Base-by-base conservation (phyloP, 1,284 basidiomycete species). In the Cystobasidiaceae sp. region DNA sequence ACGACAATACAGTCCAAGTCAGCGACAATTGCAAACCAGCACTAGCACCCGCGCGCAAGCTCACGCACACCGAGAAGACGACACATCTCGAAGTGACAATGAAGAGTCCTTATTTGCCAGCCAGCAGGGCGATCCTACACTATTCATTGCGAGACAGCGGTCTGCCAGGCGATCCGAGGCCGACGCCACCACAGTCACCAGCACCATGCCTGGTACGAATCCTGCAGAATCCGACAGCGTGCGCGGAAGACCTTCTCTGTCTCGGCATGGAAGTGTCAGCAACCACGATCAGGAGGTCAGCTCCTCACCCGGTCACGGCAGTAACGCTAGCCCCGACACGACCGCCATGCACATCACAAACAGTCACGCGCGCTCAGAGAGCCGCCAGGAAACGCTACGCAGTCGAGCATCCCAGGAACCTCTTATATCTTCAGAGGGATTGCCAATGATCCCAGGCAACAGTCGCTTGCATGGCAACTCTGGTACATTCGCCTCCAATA, bases 351-450 rank as follows among this genome's bases (percentile, higher is more conserved):
- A 28, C 7, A 25, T 43, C n/a, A 28, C 25, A 25, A 27, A 33
- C 32, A 33, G 37, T 15, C 50, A 37, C 39, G 50, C 61, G 21
- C 39, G 51, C 3, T 55, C 51, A 7, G 44, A 48, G 5, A 59
- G 56, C 44, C 39, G 37, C 25, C 61, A 64, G 33, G 61, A 19
- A 8, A 64, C 61, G 4, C 28, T 64, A 39, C 39, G 21, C 5
- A 64, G 61, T 33, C 55, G 56, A 37, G 43, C 61, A 17, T 55
- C 51, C 27, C 34, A 28, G 49, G 61, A 64, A 17, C 61, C 61
- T 13, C 52, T 64, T 23, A 64, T 64, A 43, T 1, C 54, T n/a
- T n/a, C n/a, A n/a, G n/a, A n/a, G n/a, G n/a, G n/a, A n/a, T n/a
- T n/a, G n/a, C n/a, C n/a, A n/a, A n/a, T n/a, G n/a, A n/a, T n/a